Percentiles rank a stretch among this genome's conserved stretches.
Conservation (phyloP, 345 rosid species). For the Acer saccharum region DNA sequence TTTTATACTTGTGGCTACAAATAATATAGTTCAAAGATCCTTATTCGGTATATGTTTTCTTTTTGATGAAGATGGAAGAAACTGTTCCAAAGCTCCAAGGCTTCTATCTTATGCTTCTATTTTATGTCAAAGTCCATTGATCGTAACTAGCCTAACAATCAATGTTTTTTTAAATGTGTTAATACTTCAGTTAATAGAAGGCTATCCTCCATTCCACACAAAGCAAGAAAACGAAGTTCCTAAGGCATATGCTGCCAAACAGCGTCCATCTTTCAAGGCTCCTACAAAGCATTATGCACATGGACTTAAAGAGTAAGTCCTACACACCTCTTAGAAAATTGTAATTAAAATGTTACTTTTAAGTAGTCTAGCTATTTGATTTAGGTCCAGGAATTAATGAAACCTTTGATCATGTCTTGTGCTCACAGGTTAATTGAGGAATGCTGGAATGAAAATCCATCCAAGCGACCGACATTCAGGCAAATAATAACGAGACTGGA, state of each 20-base stretch:
- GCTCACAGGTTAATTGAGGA: constrained; percentile 78
- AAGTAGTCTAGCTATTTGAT: background rate
- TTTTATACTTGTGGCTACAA: background rate
- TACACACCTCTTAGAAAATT: constrained; percentile 7
- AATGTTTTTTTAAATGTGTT: constrained; percentile 19
- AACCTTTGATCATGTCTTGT: constrained; percentile 8
- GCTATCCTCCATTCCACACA: constrained; percentile 66
- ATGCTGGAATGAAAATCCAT: constrained; percentile 85
- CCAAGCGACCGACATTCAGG: constrained; percentile 80
- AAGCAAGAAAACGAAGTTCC: constrained; percentile 70
- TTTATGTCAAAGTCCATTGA: background rate
- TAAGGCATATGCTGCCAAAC: constrained; percentile 46
- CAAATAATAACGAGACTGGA: constrained; percentile 68
- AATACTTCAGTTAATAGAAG: constrained; percentile 77
- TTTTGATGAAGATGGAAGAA: background rate
- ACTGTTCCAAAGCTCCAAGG: background rate
- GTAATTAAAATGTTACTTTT: too few species aligned
- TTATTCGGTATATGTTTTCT: background rate
- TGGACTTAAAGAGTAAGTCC: constrained; percentile 77
- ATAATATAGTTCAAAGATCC: background rate
- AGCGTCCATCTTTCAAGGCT: constrained; percentile 73
- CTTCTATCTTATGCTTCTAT: background rate
- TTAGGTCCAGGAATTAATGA: background rate
- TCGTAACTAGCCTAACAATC: constrained; percentile 5
- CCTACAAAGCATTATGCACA: constrained; percentile 73